These are phyloP conservation scores for Mycena indigotica DNA, from an alignment of 768 basidiomycete genomes.

Conservation along the genomic window DNA sequence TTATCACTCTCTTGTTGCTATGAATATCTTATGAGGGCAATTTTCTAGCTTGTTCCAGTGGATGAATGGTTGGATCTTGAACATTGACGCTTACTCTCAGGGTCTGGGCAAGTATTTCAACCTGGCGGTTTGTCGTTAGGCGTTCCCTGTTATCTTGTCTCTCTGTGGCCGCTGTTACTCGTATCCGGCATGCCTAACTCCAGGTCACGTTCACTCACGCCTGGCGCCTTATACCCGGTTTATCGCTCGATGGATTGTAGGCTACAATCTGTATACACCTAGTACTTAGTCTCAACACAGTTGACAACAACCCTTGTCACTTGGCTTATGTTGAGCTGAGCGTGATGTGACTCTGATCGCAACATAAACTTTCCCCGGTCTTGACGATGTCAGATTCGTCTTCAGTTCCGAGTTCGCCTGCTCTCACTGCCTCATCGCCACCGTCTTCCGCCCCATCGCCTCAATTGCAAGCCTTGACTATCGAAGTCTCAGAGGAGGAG, in stretches of 20 bases:
- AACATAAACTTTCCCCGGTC: constrained; percentile 10
- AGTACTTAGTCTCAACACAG: too few relatives aligned
- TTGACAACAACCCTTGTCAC: too few relatives aligned
- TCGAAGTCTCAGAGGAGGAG: constrained; percentile 66
- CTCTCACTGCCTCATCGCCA: constrained; percentile 47
- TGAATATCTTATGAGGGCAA: constrained; percentile 3
- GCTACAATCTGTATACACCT: neutral
- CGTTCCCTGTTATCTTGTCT: too few relatives aligned
- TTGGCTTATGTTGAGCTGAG: too few relatives aligned
- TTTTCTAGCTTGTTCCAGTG: constrained; percentile 62
- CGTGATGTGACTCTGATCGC: too few relatives aligned
- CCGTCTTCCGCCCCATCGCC: constrained; percentile 64
- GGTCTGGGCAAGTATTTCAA: constrained; percentile 67
- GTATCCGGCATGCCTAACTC: too few relatives aligned
- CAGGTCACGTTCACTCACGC: too few relatives aligned
- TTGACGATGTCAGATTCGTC: constrained; percentile 34
- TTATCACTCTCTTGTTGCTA: constrained; percentile 16
- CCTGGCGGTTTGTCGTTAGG: constrained; percentile 46
- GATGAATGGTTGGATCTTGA: constrained; percentile 72
- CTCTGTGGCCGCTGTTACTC: too few relatives aligned
- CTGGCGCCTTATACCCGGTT: constrained; percentile 3
- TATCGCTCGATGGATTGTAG: too few relatives aligned
- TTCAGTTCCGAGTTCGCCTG: constrained; percentile 44
- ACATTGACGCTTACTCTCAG: constrained; percentile 51
- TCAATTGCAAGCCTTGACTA: constrained; percentile 48